Percentiles rank a stretch among this genome's conserved stretches.
Conservation (phyloP, 2,329 filamentous ascomycete genomes). For the Zymoseptoria brevis region DNA sequence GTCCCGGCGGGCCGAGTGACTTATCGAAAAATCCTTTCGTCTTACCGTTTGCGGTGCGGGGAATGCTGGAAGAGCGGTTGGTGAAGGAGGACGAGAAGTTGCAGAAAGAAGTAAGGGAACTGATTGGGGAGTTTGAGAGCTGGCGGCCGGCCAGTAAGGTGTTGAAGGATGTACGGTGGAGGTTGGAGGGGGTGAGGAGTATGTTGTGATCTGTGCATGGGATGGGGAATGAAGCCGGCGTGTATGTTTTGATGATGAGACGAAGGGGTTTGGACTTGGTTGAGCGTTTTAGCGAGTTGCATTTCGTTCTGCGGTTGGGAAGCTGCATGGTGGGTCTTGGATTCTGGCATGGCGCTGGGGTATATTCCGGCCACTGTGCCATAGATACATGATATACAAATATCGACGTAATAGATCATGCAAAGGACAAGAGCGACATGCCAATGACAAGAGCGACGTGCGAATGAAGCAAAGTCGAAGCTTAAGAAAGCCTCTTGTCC, state of each 20-base stretch:
- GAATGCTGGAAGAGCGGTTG: conserved; percentile 81
- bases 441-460: no score
- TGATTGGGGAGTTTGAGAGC: conserved; percentile 82
- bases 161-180: conserved; percentile 90
- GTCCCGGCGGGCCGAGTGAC: conserved; percentile 16
- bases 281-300: no score
- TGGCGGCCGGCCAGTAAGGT: conserved; percentile 90
- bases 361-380: no score
- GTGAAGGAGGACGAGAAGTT: conserved; percentile 69
- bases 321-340: no score
- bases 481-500: no score
- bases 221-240: neutral
- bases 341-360: no score
- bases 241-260: neutral
- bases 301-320: no score
- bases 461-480: no score
- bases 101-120: conserved; percentile 60
- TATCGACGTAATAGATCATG: no score
- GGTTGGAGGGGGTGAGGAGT: conserved; percentile 82
- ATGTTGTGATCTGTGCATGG: conserved; percentile 48
- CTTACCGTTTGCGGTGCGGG: conserved; percentile 91
- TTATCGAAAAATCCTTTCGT: conserved; percentile 69
- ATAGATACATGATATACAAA: no score
- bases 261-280: no score
- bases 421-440: no score